These are phyloP conservation scores for Beta lomatogona DNA, from an alignment of 179 eudicot species.

Conservation along the genomic window DNA sequence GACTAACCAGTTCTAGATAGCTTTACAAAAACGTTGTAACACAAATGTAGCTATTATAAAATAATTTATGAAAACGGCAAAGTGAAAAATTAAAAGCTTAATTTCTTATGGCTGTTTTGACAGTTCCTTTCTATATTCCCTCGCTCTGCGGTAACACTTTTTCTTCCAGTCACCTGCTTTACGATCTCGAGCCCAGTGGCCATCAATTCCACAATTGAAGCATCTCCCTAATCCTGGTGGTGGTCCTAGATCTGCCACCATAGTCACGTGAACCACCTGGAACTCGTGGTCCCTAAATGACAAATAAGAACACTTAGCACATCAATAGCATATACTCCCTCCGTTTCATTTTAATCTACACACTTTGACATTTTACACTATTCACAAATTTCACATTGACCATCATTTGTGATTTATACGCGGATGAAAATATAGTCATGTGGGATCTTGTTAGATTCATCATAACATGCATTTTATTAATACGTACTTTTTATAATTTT, in stretches of 20 bases:
- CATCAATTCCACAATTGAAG: slow-evolving; percentile 96
- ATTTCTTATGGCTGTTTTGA: slow-evolving; percentile 82
- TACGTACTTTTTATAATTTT: too few species aligned
- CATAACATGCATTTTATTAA: too few species aligned
- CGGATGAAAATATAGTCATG: too few species aligned
- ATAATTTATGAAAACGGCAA: not conserved
- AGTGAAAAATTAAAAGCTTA: slow-evolving; percentile 36
- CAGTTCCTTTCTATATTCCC: slow-evolving; percentile 92
- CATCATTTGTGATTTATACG: too few species aligned
- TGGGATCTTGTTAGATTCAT: too few species aligned
- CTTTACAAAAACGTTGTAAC: not conserved
- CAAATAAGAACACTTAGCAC: not conserved
- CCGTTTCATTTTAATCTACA: too few species aligned
- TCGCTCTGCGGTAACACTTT: slow-evolving; percentile 84
- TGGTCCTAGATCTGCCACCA: slow-evolving; percentile 82
- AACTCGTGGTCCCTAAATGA: slow-evolving; percentile 59
- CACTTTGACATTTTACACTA: too few species aligned
- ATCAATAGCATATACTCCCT: not conserved
- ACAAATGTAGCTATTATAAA: too few species aligned
- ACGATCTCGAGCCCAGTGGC: slow-evolving; percentile 99
- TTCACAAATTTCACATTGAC: too few species aligned
- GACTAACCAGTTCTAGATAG: not conserved
- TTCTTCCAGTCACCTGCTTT: slow-evolving; percentile 99
- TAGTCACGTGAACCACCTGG: slow-evolving; percentile 74
- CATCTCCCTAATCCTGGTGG: slow-evolving; percentile 93